phyloP scores from a whole-genome alignment of 1,284 basidiomycete species.

The Violaceomyces palustris region DNA sequence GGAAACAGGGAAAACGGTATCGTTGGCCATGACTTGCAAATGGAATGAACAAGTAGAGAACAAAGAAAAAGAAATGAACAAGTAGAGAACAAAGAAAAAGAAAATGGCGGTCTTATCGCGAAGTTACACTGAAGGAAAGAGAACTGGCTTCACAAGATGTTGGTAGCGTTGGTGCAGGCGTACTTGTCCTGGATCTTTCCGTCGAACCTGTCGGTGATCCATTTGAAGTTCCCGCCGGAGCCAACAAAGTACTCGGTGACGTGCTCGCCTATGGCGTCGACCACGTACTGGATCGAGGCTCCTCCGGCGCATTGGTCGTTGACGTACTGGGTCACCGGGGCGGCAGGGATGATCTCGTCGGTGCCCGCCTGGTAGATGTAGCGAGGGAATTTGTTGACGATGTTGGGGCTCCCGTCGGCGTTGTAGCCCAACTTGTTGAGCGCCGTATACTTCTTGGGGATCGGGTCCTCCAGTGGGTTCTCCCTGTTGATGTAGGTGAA shows the following conservation, averaged over 20 bases:
- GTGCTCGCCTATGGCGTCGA: slow-evolving; percentile 27
- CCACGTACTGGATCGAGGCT: slow-evolving; percentile 33
- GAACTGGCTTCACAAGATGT: too few species aligned
- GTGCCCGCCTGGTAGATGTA: slow-evolving; percentile 36
- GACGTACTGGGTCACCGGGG: slow-evolving; percentile 25
- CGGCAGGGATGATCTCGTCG: slow-evolving; percentile 46
- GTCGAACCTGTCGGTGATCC: too few species aligned
- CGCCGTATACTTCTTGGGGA: slow-evolving; percentile 6
- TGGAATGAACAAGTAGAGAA: too few species aligned
- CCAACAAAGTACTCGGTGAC: slow-evolving; percentile 18
- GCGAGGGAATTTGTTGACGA: slow-evolving; percentile 35
- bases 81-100: too few species aligned
- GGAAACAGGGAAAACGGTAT: too few species aligned
- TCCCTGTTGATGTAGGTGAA: slow-evolving; percentile 22
- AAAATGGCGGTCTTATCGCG: too few species aligned
- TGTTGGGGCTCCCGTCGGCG: slow-evolving; percentile 8
- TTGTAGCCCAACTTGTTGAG: slow-evolving; percentile 20
- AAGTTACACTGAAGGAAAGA: too few species aligned
- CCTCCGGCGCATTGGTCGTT: slow-evolving; percentile 39
- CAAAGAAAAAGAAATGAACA: too few species aligned
- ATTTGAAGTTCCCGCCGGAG: too few species aligned
- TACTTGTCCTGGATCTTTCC: too few species aligned
- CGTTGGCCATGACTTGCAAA: too few species aligned
- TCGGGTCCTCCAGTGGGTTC: slow-evolving; percentile 21
- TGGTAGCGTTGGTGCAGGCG: too few species aligned